A percentile compares a stretch with the other conserved stretches of the same genome.
Evolutionary conservation across 2,329 filamentous ascomycete species (phyloP).

Genomic region (Neophaeococcomyces aloes): DNA sequence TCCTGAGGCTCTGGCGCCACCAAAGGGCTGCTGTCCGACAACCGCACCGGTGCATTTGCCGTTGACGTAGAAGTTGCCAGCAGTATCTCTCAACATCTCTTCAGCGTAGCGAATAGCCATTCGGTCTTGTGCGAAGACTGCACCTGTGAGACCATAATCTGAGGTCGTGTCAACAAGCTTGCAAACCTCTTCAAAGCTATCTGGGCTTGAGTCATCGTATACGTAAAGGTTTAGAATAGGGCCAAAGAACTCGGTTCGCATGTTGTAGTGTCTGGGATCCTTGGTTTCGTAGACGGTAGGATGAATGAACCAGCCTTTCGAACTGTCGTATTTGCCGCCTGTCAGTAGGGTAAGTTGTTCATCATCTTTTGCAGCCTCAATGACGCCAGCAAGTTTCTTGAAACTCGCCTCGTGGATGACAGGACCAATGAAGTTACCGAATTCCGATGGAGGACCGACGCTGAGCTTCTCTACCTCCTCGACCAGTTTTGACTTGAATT

Average conservation of each 20-base stretch:
- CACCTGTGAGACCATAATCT: slow-evolving; percentile 68
- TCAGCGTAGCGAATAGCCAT: slow-evolving; percentile 57
- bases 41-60: slow-evolving; percentile 56
- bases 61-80: slow-evolving; percentile 80
- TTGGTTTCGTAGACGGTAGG: slow-evolving; percentile 64
- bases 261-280: slow-evolving; percentile 57
- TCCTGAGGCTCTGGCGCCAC: slow-evolving; percentile 45
- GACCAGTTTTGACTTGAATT: slow-evolving; percentile 55
- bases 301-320: slow-evolving; percentile 64
- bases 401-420: slow-evolving; percentile 69
- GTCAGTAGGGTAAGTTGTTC: slow-evolving; percentile 55
- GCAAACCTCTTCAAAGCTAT: slow-evolving; percentile 48
- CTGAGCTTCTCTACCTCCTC: slow-evolving; percentile 55
- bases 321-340: slow-evolving; percentile 62
- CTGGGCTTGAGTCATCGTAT: slow-evolving; percentile 52
- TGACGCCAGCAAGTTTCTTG: slow-evolving; percentile 61
- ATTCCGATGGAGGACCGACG: slow-evolving; percentile 54
- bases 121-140: slow-evolving; percentile 63
- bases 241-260: slow-evolving; percentile 66
- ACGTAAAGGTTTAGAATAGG: slow-evolving; percentile 60
- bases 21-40: slow-evolving; percentile 42
- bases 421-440: slow-evolving; percentile 65
- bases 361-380: slow-evolving; percentile 63
- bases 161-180: slow-evolving; percentile 58
- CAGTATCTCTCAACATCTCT: slow-evolving; percentile 58